phyloP scores from a whole-genome alignment of 2,329 filamentous ascomycete genomes.

The Pestalotiopsis sp. region DNA sequence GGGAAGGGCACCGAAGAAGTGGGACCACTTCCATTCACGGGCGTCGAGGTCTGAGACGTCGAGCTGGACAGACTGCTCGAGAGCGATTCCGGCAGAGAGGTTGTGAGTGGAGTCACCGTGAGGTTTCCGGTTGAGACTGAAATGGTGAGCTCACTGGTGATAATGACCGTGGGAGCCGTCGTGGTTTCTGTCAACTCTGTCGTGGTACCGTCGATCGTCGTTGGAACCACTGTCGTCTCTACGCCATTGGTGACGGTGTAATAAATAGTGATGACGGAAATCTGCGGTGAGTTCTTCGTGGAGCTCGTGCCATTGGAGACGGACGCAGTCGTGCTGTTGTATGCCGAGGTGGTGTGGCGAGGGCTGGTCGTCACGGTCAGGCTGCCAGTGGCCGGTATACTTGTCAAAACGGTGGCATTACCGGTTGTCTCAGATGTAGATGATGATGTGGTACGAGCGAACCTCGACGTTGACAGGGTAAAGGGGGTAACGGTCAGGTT shows the following conservation, averaged over 20 bases:
- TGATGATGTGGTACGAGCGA: neutral
- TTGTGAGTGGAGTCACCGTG: neutral
- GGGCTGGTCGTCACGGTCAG: conserved; percentile 17
- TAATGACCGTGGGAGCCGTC: neutral
- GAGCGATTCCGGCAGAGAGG: neutral
- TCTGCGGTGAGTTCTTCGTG: neutral
- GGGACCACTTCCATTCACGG: neutral
- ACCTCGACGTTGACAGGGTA: conserved; percentile 7
- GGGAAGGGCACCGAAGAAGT: neutral
- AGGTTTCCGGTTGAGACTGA: neutral
- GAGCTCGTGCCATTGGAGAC: neutral
- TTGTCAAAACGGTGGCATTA: conserved; percentile 16
- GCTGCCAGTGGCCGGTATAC: conserved; percentile 25
- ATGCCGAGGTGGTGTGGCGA: neutral
- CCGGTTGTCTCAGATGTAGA: neutral
- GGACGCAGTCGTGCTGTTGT: neutral
- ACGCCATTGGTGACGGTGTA: conserved; percentile 7
- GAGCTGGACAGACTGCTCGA: neutral
- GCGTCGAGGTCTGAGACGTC: neutral
- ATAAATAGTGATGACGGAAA: neutral
- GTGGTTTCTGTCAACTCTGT: neutral
- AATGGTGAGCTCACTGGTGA: neutral
- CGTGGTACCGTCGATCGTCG: neutral
- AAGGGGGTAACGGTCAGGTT: conserved; percentile 12
- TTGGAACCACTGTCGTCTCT: conserved; percentile 5